Conservation (phyloP, 768 basidiomycete species). For the Roridomyces roridus region DNA sequence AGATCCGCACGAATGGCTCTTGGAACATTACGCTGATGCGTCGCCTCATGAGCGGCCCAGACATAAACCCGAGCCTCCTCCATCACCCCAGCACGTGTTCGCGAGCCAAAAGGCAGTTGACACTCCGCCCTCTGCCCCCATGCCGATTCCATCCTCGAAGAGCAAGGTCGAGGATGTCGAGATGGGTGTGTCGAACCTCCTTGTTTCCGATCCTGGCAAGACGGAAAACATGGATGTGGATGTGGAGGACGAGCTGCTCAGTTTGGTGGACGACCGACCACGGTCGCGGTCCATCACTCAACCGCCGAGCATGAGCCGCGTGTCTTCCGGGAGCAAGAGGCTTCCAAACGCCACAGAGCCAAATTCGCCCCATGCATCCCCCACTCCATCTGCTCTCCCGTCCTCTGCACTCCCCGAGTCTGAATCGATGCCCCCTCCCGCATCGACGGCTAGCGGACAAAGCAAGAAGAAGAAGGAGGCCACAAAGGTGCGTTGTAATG, state of each 20-base stretch:
- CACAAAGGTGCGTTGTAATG: constrained; percentile 42
- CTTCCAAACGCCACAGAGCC: constrained; percentile 14
- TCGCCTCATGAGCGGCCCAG: constrained; percentile 25
- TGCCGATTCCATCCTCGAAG: constrained; percentile 48
- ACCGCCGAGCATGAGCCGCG: constrained; percentile 17
- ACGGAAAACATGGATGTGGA: constrained; percentile 44
- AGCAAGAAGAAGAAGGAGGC: constrained; percentile 41
- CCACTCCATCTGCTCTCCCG: constrained; percentile 18
- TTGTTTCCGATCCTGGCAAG: constrained; percentile 40
- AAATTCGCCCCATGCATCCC: constrained; percentile 19
- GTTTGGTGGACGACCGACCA: constrained; percentile 64
- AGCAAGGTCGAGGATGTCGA: constrained; percentile 51
- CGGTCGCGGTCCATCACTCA: constrained; percentile 25
- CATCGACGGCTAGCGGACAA: constrained; percentile 31
- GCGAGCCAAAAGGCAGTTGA: constrained; percentile 34
- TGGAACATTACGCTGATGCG: constrained; percentile 56
- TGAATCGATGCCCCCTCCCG: constrained; percentile 66
- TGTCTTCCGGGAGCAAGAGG: constrained; percentile 16
- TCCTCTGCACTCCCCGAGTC: constrained; percentile 43
- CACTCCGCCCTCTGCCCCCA: constrained; percentile 27
- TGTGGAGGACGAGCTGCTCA: constrained; percentile 73
- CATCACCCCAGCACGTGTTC: constrained; percentile 29
- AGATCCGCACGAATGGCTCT: constrained; percentile 67
- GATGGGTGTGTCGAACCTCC: constrained; percentile 48
- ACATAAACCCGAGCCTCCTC: constrained; percentile 14